Base-by-base conservation (phyloP, 441 rosid genomes). In the Daphne laureola region DNA sequence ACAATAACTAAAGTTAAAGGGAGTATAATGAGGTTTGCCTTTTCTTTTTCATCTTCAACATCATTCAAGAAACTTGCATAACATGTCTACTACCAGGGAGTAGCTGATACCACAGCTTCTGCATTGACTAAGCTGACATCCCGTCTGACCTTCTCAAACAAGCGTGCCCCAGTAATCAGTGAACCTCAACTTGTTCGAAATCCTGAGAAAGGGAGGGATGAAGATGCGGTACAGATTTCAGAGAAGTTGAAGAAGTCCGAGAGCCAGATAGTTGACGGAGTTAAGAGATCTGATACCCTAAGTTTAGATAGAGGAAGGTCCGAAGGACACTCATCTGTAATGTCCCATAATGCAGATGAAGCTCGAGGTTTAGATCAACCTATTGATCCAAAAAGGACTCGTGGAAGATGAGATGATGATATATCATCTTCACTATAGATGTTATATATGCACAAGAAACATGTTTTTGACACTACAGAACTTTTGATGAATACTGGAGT, bases 81-180 rank as follows among this genome's bases (percentile, higher is more conserved):
- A 31, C 25, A 52, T 45, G 57, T 48, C 46, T 36, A 51, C 36
- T 59, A 88, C 23, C 23, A 18, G 23, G 23, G 23, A 91, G 91
- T 84, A 65, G 49, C 65, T 51, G 72, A 72, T 65, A 59, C 81
- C 51, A 68, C 89, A 45, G 31, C 86, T 58, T 77, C 82, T 31
- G 90, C 94, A 38, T 63, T 89, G 59, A 70, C 92, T 42, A 85
- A 82, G 78, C 69, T 88, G 76, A 79, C 93, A 55, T 78, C 72
- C 58, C 69, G 93, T 41, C 84, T 90, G 58, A 83, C 80, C 79
- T 85, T 85, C 71, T 73, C 90, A 53, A 93, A 90, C 71, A 75
- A 80, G 49, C 86, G 95, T 0, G 71, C 71, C 67, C 95, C 80
- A 68, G 78, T 82, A 16, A 78, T 86, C 0, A 72, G 65, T 59